Evolutionary conservation across 1,139 yeast genomes (phyloP).

Genomic region (Meyerozyma sp.): DNA sequence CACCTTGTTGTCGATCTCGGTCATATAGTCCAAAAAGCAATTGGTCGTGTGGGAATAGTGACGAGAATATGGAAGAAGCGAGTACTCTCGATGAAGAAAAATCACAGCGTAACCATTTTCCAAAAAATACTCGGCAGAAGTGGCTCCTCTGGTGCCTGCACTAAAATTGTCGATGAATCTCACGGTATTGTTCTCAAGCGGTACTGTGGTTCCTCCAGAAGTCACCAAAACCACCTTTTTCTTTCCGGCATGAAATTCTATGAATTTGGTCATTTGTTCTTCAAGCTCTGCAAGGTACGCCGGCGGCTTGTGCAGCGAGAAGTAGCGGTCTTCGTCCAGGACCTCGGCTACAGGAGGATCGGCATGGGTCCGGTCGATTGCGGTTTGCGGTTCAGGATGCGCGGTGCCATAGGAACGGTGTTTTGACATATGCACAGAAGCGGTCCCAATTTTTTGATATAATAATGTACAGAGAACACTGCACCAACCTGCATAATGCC

Average conservation of each 20-base stretch:
- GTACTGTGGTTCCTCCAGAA: conserved; percentile 98
- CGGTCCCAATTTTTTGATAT: not conserved
- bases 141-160: conserved; percentile 97
- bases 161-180: conserved; percentile 94
- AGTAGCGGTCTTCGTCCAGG: conserved; percentile 71
- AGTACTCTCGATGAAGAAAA: conserved; percentile 86
- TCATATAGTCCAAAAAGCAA: conserved; percentile 81
- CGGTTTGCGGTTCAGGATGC: conserved; percentile 63
- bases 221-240: conserved; percentile 76
- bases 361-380: conserved; percentile 73
- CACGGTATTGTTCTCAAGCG: conserved; percentile 92
- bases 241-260: conserved; percentile 40
- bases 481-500: no score
- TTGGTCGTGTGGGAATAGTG: conserved; percentile 82
- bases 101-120: conserved; percentile 87
- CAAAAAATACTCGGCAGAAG: conserved; percentile 87
- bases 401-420: conserved; percentile 47
- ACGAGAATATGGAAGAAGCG: conserved; percentile 84
- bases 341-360: conserved; percentile 75
- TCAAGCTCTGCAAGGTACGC: conserved; percentile 61
- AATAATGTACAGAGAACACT: not conserved
- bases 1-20: conserved; percentile 46
- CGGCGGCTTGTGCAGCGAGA: conserved; percentile 69
- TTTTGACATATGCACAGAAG: conserved; percentile 1
- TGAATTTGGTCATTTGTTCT: conserved; percentile 52